phyloP scores from a whole-genome alignment of 441 rosid species.

The Gossypium schwendimanii region DNA sequence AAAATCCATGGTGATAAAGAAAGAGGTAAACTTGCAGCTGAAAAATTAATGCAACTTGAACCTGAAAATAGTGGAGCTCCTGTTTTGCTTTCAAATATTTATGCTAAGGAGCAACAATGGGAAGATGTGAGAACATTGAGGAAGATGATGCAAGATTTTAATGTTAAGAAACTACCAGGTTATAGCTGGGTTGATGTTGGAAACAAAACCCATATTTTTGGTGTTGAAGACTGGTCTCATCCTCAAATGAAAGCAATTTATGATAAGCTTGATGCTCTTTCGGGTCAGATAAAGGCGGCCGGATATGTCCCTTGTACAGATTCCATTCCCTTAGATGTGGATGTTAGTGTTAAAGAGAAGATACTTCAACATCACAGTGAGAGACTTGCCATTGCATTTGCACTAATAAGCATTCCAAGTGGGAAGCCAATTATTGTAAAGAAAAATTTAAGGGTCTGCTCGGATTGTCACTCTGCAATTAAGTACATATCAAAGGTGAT shows the following conservation, averaged over 20 bases:
- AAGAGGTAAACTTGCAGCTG: constrained; percentile 25
- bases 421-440: constrained; percentile 22
- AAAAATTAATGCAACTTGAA: constrained; percentile 26
- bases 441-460: constrained; percentile 23
- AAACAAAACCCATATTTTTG: constrained; percentile 26
- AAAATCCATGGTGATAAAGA: constrained; percentile 26
- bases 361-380: constrained; percentile 23
- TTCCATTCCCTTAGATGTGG: constrained; percentile 12
- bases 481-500: constrained; percentile 16
- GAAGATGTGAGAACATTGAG: constrained; percentile 26
- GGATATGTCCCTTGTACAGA: constrained; percentile 19
- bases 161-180: constrained; percentile 32
- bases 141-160: constrained; percentile 29
- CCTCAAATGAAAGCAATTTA: constrained; percentile 16
- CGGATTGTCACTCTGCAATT: constrained; percentile 24
- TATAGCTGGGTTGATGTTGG: constrained; percentile 28
- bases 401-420: constrained; percentile 13
- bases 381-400: constrained; percentile 24
- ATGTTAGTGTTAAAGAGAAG: constrained; percentile 10
- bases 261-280: constrained; percentile 15
- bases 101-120: constrained; percentile 22
- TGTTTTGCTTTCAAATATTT: constrained; percentile 29
- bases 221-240: constrained; percentile 29
- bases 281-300: constrained; percentile 16
- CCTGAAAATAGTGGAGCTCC: constrained; percentile 30